Percentiles rank a stretch among this genome's conserved stretches.
Conservation (phyloP, 306 rosid genomes). For the Quercus aquifolioides region DNA sequence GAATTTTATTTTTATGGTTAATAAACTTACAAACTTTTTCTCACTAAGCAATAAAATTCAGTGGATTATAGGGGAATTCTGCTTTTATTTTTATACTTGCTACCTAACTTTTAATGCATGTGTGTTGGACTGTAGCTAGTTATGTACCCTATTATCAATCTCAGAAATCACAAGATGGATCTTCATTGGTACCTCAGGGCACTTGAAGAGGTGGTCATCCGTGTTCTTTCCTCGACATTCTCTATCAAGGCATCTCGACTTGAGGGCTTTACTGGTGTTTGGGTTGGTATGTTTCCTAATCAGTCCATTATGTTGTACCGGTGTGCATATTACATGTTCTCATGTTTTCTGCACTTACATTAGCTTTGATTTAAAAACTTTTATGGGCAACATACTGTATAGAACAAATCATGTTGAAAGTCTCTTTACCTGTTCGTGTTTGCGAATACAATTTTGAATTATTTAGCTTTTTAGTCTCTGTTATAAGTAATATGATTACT, state of each 20-base stretch:
- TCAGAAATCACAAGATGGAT: conserved; percentile 77
- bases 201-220: conserved; percentile 80
- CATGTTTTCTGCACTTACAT: not conserved
- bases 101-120: not conserved
- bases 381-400: not conserved
- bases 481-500: too few relatives aligned
- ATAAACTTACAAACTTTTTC: too few relatives aligned
- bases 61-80: not conserved
- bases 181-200: conserved; percentile 91
- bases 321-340: not conserved
- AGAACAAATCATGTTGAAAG: not conserved
- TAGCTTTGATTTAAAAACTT: not conserved
- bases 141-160: conserved; percentile 85
- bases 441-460: not conserved
- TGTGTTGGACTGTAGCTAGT: conserved; percentile 55
- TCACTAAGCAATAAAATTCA: not conserved
- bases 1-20: too few relatives aligned
- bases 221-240: conserved; percentile 68
- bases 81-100: not conserved
- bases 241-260: conserved; percentile 66
- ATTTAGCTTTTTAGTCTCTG: not conserved
- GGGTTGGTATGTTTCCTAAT: conserved; percentile 58
- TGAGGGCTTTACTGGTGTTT: conserved; percentile 88
- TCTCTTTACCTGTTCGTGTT: too few relatives aligned
- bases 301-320: not conserved